phyloP scores from a whole-genome alignment of 805 yeast species.

The Kodamaea leandrae region DNA sequence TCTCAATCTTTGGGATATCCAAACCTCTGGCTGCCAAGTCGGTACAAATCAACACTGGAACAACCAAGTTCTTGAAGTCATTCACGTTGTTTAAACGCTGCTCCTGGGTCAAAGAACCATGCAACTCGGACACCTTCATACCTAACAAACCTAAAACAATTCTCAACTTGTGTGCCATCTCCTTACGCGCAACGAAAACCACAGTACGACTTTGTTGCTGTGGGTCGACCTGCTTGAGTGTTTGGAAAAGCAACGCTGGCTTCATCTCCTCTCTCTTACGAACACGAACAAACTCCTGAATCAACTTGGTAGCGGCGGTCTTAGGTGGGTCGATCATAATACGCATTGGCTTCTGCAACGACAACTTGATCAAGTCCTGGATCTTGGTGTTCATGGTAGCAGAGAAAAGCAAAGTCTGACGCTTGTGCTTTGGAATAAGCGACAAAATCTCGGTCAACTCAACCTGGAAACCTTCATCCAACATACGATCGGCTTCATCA shows the following conservation, averaged over 20 bases:
- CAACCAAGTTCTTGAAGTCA: conserved; percentile 75
- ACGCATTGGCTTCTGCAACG: conserved; percentile 86
- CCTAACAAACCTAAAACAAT: conserved; percentile 73
- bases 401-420: conserved; percentile 92
- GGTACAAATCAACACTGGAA: conserved; percentile 90
- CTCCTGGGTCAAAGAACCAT: conserved; percentile 84
- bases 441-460: conserved; percentile 89
- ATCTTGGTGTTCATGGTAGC: conserved; percentile 98
- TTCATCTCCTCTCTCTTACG: conserved; percentile 83
- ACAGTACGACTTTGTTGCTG: conserved; percentile 69
- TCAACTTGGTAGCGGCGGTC: conserved; percentile 84
- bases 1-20: conserved; percentile 96
- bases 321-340: conserved; percentile 97
- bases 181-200: conserved; percentile 90
- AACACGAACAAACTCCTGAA: conserved; percentile 92
- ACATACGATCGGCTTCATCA: conserved; percentile 99
- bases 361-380: conserved; percentile 80
- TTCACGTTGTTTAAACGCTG: conserved; percentile 86
- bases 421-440: conserved; percentile 74
- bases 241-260: conserved; percentile 75
- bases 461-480: conserved; percentile 97
- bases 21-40: conserved; percentile 99
- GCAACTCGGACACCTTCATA: conserved; percentile 73
- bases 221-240: conserved; percentile 66
- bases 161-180: conserved; percentile 82